Percentiles rank a stretch among this genome's conserved stretches.
Conservation (phyloP, 73 alveolate genomes). For the Durusdinium trenchii region DNA sequence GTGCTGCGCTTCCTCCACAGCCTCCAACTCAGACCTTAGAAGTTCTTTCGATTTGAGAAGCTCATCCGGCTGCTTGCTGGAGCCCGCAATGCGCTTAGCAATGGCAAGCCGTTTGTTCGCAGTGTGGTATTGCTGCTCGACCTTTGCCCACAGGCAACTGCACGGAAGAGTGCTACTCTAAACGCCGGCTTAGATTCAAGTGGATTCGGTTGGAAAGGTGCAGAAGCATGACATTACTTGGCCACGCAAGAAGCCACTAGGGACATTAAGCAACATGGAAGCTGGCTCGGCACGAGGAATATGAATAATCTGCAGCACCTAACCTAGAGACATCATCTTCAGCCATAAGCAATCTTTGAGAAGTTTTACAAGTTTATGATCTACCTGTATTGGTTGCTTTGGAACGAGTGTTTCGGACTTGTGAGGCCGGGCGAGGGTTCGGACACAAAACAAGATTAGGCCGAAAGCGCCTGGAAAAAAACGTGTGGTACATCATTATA, state of each 20-base stretch:
- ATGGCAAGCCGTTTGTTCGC: conserved; percentile 93
- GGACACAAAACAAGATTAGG: too few relatives aligned
- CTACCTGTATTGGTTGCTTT: too few relatives aligned
- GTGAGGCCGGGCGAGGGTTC: too few relatives aligned
- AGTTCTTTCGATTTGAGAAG: conserved; percentile 75
- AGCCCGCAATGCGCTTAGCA: conserved; percentile 91
- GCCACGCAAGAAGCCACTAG: neutral
- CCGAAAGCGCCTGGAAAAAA: too few relatives aligned
- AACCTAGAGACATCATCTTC: too few relatives aligned
- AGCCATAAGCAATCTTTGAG: too few relatives aligned
- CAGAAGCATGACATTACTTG: neutral
- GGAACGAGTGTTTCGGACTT: too few relatives aligned
- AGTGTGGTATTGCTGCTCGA: conserved; percentile 88
- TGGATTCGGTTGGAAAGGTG: neutral
- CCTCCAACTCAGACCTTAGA: conserved; percentile 78
- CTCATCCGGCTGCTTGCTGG: conserved; percentile 81
- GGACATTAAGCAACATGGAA: too few relatives aligned
- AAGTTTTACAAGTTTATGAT: too few relatives aligned
- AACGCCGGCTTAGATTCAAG: neutral
- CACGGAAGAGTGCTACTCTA: neutral
- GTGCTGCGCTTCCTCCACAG: conserved; percentile 86
- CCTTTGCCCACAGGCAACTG: neutral
- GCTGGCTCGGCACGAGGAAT: too few relatives aligned
- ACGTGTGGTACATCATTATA: too few relatives aligned
- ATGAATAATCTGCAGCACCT: too few relatives aligned